Conservation (phyloP, 1,284 basidiomycete genomes). For the Kalmanozyma brasiliensis region DNA sequence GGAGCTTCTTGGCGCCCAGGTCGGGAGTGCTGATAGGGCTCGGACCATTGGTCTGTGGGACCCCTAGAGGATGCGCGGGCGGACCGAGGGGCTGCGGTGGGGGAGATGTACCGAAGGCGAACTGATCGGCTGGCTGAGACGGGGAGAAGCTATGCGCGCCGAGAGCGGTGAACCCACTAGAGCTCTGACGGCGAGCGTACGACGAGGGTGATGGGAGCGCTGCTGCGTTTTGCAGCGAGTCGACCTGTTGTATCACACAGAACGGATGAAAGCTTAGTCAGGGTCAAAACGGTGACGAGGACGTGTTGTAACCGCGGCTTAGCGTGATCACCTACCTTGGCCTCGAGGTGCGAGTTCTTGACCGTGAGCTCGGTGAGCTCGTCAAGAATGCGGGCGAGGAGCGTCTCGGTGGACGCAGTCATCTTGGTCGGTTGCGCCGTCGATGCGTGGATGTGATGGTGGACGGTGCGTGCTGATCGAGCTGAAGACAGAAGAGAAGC, state of each 20-base stretch:
- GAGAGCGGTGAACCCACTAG: constrained; percentile 50
- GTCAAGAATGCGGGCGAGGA: constrained; percentile 52
- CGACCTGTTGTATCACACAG: constrained; percentile 18
- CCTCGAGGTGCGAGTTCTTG: constrained; percentile 58
- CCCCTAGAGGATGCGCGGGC: constrained; percentile 29
- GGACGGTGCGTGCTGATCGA: background rate
- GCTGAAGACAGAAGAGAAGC: background rate
- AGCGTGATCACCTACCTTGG: constrained; percentile 44
- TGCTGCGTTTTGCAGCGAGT: constrained; percentile 49
- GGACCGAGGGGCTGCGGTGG: constrained; percentile 56
- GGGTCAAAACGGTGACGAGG: no score
- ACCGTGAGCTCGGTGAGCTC: constrained; percentile 60
- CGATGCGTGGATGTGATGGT: background rate
- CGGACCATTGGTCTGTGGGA: constrained; percentile 44
- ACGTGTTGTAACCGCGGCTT: no score
- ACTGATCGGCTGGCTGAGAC: constrained; percentile 30
- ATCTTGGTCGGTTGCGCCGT: constrained; percentile 4
- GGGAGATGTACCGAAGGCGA: constrained; percentile 48
- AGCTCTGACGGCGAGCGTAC: constrained; percentile 40
- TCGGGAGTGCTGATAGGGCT: constrained; percentile 58
- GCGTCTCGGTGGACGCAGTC: constrained; percentile 38
- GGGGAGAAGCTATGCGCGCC: constrained; percentile 41
- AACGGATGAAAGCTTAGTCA: background rate
- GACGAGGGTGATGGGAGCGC: constrained; percentile 47
- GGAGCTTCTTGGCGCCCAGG: constrained; percentile 26